Evolutionary conservation across 176 grass and related monocot genomes (phyloP), one percentile per base, ranked within the genome.

Genomic region (Oryza meyeriana): DNA sequence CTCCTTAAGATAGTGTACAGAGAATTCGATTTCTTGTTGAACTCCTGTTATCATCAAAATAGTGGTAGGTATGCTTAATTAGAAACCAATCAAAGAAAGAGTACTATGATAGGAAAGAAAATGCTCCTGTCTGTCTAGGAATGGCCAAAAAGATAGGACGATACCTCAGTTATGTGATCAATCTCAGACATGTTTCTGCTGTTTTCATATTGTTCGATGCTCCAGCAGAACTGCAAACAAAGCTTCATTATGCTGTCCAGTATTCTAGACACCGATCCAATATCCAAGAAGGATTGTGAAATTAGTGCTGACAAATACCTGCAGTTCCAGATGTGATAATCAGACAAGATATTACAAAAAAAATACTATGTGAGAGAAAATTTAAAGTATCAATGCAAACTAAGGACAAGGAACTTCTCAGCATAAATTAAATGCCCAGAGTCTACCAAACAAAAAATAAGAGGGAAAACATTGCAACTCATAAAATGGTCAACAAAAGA

Each of bases 1-100:
- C 93, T 99, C 20, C 93, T 84, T 66, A 99, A 74, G 77, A 99
- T 95, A 7, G 96, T 99, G 74, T 99, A 99, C 11, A 95, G 45
- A 3, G 96, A 99, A 87, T 99, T 99, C 52, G 96, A 99, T 69
- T 99, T 99, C 87, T 99, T 99, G 79, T 90, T 95, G 87, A 99
- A 99, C 59, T 95, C 96, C 96, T 92, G 80, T 66, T 73, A 69
- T 48, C 40, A 40, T 45, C 44, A 65, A 41, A 73, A 20, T 3
- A 66, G 16, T 42, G 27, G 3, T 70, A 48, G 65, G 33, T 59
- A 52, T 75, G 68, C 18, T 90, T 66, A 72, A 33, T 67, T 20
- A 44, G 81, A 78, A 70, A 44, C 70, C 70, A 65, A 61, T 33
- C 29, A 22, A 79, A 79, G 17, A 73, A 42, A 11, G 45, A 13